These are phyloP conservation scores for Cinnamomum chago DNA, from an alignment of 164 flowering plant genomes.

Conservation along the genomic window DNA sequence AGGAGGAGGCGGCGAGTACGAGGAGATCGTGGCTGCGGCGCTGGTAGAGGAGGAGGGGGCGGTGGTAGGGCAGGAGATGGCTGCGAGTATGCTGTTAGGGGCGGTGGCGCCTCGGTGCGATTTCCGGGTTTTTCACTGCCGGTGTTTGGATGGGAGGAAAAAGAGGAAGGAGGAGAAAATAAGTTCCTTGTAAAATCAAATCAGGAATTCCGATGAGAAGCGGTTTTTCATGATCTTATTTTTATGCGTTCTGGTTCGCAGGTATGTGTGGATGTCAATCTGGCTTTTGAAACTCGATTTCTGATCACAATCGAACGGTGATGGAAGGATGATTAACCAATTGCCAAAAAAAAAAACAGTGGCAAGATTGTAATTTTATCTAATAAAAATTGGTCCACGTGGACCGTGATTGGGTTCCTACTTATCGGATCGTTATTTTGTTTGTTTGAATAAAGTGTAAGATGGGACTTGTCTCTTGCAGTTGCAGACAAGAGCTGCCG, in stretches of 20 bases:
- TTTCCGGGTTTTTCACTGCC: slow-evolving; percentile 50
- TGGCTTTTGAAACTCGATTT: background rate
- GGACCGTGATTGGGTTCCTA: too few species aligned
- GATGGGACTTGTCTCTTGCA: too few species aligned
- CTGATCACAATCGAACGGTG: too few species aligned
- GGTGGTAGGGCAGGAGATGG: slow-evolving; percentile 54
- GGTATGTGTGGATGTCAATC: too few species aligned
- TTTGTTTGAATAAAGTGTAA: too few species aligned
- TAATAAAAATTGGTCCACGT: too few species aligned
- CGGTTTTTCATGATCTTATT: background rate
- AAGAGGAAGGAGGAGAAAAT: background rate
- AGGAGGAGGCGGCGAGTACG: slow-evolving; percentile 42
- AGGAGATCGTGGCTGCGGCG: slow-evolving; percentile 57
- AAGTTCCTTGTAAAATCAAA: background rate
- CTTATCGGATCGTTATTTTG: too few species aligned
- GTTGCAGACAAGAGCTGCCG: too few species aligned
- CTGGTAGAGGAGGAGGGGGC: slow-evolving; percentile 80
- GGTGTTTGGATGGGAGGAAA: background rate
- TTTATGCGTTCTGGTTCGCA: background rate
- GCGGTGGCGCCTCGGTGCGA: slow-evolving; percentile 58
- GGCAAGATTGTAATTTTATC: too few species aligned
- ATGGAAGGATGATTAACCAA: too few species aligned
- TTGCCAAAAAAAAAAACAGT: too few species aligned
- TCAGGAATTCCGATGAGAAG: too few species aligned
- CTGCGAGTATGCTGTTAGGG: slow-evolving; percentile 57